Evolutionary conservation across 2,329 filamentous ascomycete species (phyloP).

Genomic region (Botryotinia globosa): DNA sequence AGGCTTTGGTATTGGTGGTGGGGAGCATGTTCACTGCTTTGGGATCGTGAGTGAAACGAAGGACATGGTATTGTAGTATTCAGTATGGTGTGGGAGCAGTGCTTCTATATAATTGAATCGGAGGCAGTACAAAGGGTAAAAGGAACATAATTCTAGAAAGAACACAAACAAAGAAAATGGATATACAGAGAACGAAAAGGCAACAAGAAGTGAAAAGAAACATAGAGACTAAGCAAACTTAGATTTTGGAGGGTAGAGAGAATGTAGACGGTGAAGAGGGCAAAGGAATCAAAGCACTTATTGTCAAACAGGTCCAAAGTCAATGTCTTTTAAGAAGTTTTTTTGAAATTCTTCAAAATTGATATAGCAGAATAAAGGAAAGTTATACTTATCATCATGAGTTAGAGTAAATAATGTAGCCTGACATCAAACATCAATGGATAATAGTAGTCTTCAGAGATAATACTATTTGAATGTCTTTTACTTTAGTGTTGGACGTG

Average conservation of each 20-base stretch:
- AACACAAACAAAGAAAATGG: background rate
- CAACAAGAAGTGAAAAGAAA: background rate
- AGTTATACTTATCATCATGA: background rate
- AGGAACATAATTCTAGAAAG: background rate
- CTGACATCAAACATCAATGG: background rate
- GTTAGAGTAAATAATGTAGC: background rate
- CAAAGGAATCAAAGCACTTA: background rate
- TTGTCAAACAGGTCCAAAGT: background rate
- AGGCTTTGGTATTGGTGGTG: too few species aligned
- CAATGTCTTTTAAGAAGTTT: background rate
- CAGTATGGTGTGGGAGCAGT: background rate
- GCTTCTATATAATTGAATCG: background rate
- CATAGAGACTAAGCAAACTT: background rate
- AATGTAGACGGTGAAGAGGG: background rate
- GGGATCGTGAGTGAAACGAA: too few species aligned
- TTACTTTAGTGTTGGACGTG: background rate
- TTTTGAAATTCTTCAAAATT: background rate
- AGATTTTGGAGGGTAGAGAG: background rate
- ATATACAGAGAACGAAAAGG: background rate
- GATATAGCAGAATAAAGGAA: background rate
- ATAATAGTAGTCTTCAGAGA: background rate
- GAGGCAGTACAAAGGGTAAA: background rate
- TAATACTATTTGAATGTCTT: background rate
- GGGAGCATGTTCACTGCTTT: background rate
- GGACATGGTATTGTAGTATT: background rate